Evolutionary conservation across 2,329 filamentous ascomycete species (phyloP), one percentile per base, ranked within the genome.

Genomic region (Diaporthe citri): DNA sequence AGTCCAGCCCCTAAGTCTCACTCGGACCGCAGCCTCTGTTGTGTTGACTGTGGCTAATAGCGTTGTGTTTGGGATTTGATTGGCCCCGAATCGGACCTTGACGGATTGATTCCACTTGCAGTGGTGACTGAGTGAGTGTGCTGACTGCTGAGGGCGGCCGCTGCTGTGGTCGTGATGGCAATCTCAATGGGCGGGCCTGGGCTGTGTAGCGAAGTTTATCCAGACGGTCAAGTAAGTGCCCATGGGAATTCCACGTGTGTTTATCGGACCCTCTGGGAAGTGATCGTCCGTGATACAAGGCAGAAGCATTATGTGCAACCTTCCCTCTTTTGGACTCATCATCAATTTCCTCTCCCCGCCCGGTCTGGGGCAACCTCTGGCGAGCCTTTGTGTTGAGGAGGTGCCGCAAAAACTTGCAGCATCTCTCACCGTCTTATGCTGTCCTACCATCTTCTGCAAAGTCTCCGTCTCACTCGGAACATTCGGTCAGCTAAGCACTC

Each of bases 321-420:
- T 66, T 66, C 10, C 43, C 62, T 51, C 13, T 52, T 62, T 41
- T 51, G 43, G 55, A 28, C 13, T 51, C 43, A 55, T 12, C 41
- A 39, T 48, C 57, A 71, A 28, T 46, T 52, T 67, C 39, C 62
- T 46, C 46, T 46, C 51, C 62, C 62, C 12, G 12, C 36, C 31
- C 62, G 62, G 62, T 67, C 22, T 67, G 62, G 52, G 52, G 62
- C 25, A 64, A 36, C 46, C 62, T 67, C 17, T 52, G 22, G 41
- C 41, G 31, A 46, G 62, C 20, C 31, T 51, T 25, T 51, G 20
- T 51, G 62, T 52, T 6, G 15, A 67, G 28, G 39, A 36, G 31
- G 17, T 67, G 64, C 46, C 64, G 64, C 64, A 67, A 67, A 67
- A 15, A 67, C 28, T 67, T 67, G 46, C 64, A 67, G n/a, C 15